These are phyloP conservation scores for Candida dubliniensis DNA, from an alignment of 1,139 yeast genomes.

Conservation along the genomic window DNA sequence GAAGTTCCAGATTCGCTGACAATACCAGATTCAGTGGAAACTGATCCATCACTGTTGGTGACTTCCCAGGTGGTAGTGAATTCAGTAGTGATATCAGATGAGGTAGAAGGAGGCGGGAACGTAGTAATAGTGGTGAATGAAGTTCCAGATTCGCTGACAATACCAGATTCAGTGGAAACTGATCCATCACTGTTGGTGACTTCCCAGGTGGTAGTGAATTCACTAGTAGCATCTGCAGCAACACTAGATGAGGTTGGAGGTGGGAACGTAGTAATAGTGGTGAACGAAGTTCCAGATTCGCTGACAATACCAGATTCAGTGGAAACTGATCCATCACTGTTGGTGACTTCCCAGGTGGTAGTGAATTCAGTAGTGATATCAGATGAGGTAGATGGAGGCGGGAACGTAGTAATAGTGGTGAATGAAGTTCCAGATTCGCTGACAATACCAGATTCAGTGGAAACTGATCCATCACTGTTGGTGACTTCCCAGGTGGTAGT, in stretches of 20 bases:
- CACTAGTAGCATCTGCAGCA: background rate
- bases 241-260: too few relatives aligned
- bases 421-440: too few relatives aligned
- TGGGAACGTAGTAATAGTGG: background rate
- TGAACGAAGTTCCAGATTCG: background rate
- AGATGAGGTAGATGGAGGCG: conserved; percentile 5
- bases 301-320: background rate
- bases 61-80: conserved; percentile 18
- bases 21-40: background rate
- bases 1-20: conserved; percentile 10
- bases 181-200: conserved; percentile 14
- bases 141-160: background rate
- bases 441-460: conserved; percentile 15
- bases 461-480: too few relatives aligned
- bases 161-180: too few relatives aligned
- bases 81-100: conserved; percentile 11
- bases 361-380: conserved; percentile 15
- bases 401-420: too few relatives aligned
- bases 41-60: conserved; percentile 14
- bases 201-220: conserved; percentile 5
- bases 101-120: background rate
- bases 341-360: conserved; percentile 13
- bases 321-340: background rate
- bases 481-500: too few relatives aligned
- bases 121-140: too few relatives aligned